These are phyloP conservation scores for Zygosaccharomyces lentus DNA, from an alignment of 805 yeast species.

Conservation along the genomic window DNA sequence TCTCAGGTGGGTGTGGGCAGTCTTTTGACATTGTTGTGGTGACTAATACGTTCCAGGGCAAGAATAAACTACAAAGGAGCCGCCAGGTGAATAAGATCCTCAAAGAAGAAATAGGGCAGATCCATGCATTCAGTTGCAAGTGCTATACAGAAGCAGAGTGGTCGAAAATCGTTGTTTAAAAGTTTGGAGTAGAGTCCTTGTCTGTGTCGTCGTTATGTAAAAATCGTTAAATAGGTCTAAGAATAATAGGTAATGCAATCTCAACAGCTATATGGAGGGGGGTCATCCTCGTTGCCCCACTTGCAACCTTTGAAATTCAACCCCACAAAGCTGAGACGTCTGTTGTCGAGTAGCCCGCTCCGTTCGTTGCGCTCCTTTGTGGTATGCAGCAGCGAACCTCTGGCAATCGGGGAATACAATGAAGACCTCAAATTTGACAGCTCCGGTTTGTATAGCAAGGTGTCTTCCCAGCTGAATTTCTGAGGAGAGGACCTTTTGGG, in stretches of 20 bases:
- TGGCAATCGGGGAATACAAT: slow-evolving; percentile 21
- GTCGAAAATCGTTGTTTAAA: slow-evolving; percentile 40
- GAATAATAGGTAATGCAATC: slow-evolving; percentile 5
- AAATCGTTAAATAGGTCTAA: slow-evolving; percentile 1
- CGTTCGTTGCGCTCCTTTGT: slow-evolving; percentile 8
- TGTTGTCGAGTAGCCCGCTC: slow-evolving; percentile 19
- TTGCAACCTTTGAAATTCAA: slow-evolving; percentile 15
- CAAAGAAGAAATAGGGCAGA: slow-evolving; percentile 76
- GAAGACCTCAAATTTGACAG: slow-evolving; percentile 19
- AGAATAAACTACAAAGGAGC: slow-evolving; percentile 81
- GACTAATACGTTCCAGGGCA: slow-evolving; percentile 62
- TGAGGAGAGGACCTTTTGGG: slow-evolving; percentile 7
- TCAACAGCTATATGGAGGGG: slow-evolving; percentile 28
- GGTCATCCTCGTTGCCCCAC: slow-evolving; percentile 33
- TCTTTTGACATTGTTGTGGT: slow-evolving; percentile 93
- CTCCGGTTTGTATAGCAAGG: slow-evolving; percentile 13
- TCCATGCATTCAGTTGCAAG: slow-evolving; percentile 95
- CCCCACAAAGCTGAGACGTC: slow-evolving; percentile 25
- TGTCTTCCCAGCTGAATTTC: slow-evolving; percentile 11
- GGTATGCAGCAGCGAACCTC: slow-evolving; percentile 12
- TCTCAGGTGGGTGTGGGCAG: slow-evolving; percentile 93
- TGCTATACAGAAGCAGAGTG: slow-evolving; percentile 88
- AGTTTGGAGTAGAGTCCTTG: background rate
- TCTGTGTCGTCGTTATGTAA: slow-evolving; percentile 2
- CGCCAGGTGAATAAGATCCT: slow-evolving; percentile 76